Base-by-base conservation (phyloP, 139 green algal species). In the Gonium pectorale region DNA sequence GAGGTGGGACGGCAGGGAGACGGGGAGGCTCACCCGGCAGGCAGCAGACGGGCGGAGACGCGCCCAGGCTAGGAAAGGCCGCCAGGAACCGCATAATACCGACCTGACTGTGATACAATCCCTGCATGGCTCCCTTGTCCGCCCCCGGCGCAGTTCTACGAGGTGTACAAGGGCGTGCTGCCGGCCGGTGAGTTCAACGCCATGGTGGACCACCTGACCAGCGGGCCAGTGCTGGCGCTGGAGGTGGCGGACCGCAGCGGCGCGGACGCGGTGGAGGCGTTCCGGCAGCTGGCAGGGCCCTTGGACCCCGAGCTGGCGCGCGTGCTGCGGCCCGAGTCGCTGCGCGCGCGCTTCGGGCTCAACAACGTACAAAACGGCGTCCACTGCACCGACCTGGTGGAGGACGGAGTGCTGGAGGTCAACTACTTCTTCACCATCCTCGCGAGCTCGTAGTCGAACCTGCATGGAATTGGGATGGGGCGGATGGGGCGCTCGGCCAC, bases 361-460 rank as follows among this genome's bases (percentile, higher is more conserved):
- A 92, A 91, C 87, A 95, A 93, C 35, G 35, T 79, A 22, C 86
- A 88, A 19, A 97, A 97, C 85, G 94, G 85, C 15, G 85, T 98
- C 38, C 95, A 98, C 86, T 95, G 91, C 90, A 97, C 94, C 24
- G 95, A 98, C 87, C 86, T 98, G 62, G 27, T 64, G 13, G 94
- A 96, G 85, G 95, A 98, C 77, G 94, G 92, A 0, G 68, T 81
- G 35, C 88, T 96, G 24, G 95, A 98, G 86, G 83, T 91, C 15
- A 85, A 59, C 63, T 84, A 84, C 78, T 84, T 84, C 43, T 84
- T 84, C 78, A 73, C 44, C 24, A 84, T 84, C 43, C 63, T 84
- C 44, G 62, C 73, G 54, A 26, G 35, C n/a, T n/a, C n/a, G n/a
- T n/a, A n/a, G n/a, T n/a, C n/a, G n/a, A n/a, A n/a, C n/a, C n/a